Evolutionary conservation across 2,329 filamentous ascomycete species (phyloP), one percentile per base, ranked within the genome.

Genomic region (Pezicula radicicola): DNA sequence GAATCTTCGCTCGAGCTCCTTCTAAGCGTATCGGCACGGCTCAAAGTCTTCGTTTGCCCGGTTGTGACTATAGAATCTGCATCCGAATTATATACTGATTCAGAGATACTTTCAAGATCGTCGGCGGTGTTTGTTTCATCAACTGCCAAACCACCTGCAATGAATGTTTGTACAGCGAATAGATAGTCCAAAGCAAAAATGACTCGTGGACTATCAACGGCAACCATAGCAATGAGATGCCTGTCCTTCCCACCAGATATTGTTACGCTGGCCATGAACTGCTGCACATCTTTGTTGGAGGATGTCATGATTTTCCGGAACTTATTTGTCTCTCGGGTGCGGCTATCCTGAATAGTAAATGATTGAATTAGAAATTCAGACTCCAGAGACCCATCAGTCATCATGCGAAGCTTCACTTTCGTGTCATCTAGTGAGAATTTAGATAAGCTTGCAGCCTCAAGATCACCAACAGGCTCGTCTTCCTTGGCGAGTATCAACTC

Each of bases 281-380:
- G 95, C 68, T 97, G 92, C 43, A 94, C 91, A 51, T 92, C 88
- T 61, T 91, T 93, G 70, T 97, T 97, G 64, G 92, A 91, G 50
- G 96, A 86, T 2, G 92, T 92, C 94, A 99, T 97, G 72, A 99
- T 97, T 68, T 93, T 95, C 47, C 91, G 85, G 78, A 95, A 99
- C 66, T 96, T 97, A 75, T 97, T 99, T 5, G 87, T 89, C 62
- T 96, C 92, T 49, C 84, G 82, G 4, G 84, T 85, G n/a, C 95
- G 86, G 57, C 88, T 97, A 68, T 99, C 94, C 51, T 89, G 83
- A 58, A 97, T 96, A 0, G 91, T 96, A 68, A 99, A 97, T 0
- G 93, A 94, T 54, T 94, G 88, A 15, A 99, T 91, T 35, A 96
- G 79, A 6, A 99, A 81, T 66, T 99, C 95, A 2, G 92, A 91